phyloP scores from a whole-genome alignment of 2,329 filamentous ascomycete genomes.

The Sclerotinia spermophila region DNA sequence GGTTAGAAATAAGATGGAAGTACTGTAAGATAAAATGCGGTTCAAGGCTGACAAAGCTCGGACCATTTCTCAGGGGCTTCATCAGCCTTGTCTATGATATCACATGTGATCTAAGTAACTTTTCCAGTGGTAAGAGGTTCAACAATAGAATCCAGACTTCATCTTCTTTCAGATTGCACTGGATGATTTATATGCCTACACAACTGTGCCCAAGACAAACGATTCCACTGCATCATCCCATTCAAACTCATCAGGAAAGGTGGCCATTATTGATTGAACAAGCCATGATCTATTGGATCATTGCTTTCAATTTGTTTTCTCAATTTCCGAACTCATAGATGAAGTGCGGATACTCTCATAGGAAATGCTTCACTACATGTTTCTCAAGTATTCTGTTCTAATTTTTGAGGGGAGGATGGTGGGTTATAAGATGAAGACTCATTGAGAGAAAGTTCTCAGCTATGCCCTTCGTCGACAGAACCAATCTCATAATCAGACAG shows the following conservation, averaged over 20 bases:
- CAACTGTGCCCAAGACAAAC: not conserved
- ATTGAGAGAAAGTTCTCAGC: not conserved
- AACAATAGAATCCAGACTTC: not conserved
- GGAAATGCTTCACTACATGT: not conserved
- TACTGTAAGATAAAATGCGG: not conserved
- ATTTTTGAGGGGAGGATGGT: not conserved
- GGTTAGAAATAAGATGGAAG: too few species aligned
- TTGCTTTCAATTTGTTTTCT: not conserved
- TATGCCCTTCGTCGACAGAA: not conserved
- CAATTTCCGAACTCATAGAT: not conserved
- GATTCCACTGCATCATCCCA: not conserved
- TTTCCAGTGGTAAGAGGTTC: not conserved
- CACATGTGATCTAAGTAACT: not conserved
- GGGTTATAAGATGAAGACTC: not conserved
- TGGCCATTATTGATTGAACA: not conserved
- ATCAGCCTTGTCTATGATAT: conserved; percentile 3
- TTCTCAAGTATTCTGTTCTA: not conserved
- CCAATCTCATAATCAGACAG: not conserved
- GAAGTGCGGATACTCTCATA: not conserved
- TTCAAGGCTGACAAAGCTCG: conserved; percentile 5
- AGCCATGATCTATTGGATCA: not conserved
- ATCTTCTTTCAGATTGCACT: not conserved
- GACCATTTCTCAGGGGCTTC: not conserved
- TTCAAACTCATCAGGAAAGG: not conserved
- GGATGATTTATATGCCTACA: not conserved